Percentiles rank a stretch among this genome's conserved stretches.
These are phyloP conservation scores for Myriosclerotinia curreyana DNA, from an alignment of 2,329 filamentous ascomycete species.

Conservation along the genomic window DNA sequence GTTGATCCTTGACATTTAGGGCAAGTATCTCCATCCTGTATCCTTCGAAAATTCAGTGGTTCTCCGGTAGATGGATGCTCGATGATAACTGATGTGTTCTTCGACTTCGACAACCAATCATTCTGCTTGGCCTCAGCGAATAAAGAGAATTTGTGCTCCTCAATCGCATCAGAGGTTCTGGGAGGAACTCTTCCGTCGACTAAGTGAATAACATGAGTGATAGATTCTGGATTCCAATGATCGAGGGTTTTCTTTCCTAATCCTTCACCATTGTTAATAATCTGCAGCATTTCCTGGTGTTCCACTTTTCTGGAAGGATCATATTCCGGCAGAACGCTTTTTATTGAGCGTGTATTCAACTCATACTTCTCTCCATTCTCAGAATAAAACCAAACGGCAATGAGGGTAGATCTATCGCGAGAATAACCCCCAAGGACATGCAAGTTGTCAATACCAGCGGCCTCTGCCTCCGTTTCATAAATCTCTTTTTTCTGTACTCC, in stretches of 20 bases:
- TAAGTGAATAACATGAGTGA: constrained; percentile 1
- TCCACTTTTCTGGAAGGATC: constrained; percentile 54
- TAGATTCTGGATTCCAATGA: not conserved
- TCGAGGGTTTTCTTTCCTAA: not conserved
- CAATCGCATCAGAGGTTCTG: not conserved
- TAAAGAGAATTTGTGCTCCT: not conserved
- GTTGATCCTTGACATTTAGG: constrained; percentile 62
- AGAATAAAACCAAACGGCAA: constrained; percentile 59
- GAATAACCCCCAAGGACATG: constrained; percentile 53
- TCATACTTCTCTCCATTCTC: constrained; percentile 36
- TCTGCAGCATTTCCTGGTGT: not conserved
- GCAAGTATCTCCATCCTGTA: constrained; percentile 67
- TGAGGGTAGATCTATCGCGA: constrained; percentile 62
- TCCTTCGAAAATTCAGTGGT: constrained; percentile 61
- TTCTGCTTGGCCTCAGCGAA: constrained; percentile 2
- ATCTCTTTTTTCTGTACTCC: not conserved
- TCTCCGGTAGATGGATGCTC: constrained; percentile 41
- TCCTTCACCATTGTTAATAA: not conserved
- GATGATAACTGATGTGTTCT: constrained; percentile 29
- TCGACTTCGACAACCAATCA: not conserved
- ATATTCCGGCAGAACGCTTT: constrained; percentile 61
- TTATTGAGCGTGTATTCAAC: constrained; percentile 62
- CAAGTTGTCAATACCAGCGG: constrained; percentile 44
- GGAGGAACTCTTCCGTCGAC: constrained; percentile 15
- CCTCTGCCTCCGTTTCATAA: not conserved